Conservation (phyloP, 176 grass and related monocot genomes). For the Thinopyrum elongatum region DNA sequence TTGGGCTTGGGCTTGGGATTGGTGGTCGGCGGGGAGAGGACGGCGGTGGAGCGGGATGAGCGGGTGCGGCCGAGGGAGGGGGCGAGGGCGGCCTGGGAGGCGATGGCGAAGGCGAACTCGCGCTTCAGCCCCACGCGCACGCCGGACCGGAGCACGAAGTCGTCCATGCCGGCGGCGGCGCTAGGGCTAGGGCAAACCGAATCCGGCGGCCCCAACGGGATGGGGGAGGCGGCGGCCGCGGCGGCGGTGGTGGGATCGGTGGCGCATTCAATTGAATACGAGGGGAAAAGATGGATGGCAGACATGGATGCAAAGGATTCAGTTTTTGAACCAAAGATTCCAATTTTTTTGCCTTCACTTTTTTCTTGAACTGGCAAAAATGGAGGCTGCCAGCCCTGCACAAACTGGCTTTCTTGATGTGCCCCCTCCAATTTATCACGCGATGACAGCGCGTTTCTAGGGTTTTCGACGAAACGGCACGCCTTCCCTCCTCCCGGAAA, state of each 20-base stretch:
- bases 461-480: too few species aligned
- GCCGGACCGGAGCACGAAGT: slow-evolving; percentile 83
- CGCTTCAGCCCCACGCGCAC: slow-evolving; percentile 87
- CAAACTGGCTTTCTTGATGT: too few species aligned
- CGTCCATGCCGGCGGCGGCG: background rate
- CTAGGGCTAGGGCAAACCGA: background rate
- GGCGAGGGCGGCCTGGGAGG: slow-evolving; percentile 56
- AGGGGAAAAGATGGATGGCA: background rate
- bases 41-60: slow-evolving; percentile 19
- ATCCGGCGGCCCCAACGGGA: background rate
- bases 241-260: background rate
- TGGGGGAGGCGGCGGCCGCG: background rate
- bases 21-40: background rate
- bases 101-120: slow-evolving; percentile 91
- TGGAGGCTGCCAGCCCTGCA: too few species aligned
- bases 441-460: too few species aligned
- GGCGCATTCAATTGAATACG: background rate
- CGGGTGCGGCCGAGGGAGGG: slow-evolving; percentile 74
- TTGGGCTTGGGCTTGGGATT: background rate
- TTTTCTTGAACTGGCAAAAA: too few species aligned
- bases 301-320: background rate
- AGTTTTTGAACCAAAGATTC: background rate
- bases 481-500: too few species aligned
- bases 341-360: background rate
- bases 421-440: too few species aligned